Conservation (phyloP, 768 basidiomycete species). For the Gyrodon lividus region DNA sequence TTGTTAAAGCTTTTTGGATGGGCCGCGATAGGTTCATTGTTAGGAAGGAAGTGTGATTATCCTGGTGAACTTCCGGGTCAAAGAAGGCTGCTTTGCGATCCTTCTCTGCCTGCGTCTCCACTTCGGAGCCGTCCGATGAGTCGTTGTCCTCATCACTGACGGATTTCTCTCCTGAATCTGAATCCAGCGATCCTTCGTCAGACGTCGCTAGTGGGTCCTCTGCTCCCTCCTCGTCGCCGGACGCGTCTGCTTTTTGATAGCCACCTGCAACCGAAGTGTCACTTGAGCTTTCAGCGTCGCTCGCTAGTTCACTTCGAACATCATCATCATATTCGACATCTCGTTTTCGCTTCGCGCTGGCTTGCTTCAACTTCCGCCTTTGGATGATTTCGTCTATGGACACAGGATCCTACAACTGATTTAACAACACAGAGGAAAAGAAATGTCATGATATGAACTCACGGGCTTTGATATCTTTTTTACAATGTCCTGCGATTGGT, state of each 20-base stretch:
- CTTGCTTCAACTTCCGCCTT: constrained; percentile 48
- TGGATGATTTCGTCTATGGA: constrained; percentile 93
- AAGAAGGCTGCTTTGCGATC: constrained; percentile 88
- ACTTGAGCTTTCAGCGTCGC: constrained; percentile 9
- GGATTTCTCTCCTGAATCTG: constrained; percentile 28
- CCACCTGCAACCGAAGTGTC: background rate
- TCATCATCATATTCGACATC: constrained; percentile 34
- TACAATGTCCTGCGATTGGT: constrained; percentile 53
- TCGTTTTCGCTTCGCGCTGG: constrained; percentile 63
- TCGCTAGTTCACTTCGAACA: constrained; percentile 36
- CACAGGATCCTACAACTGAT: constrained; percentile 57
- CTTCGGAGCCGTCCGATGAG: constrained; percentile 62
- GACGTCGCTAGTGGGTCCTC: constrained; percentile 35
- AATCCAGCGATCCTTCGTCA: constrained; percentile 35
- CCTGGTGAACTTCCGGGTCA: constrained; percentile 53
- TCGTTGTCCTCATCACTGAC: constrained; percentile 36
- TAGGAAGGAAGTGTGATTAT: constrained; percentile 76
- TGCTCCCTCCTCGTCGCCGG: constrained; percentile 28
- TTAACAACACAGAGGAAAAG: constrained; percentile 4
- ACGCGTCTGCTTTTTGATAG: constrained; percentile 27
- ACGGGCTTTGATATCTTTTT: constrained; percentile 65
- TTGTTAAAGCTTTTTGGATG: constrained; percentile 84
- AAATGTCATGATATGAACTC: constrained; percentile 17
- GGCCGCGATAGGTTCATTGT: constrained; percentile 96
- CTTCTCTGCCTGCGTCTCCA: constrained; percentile 55